Evolutionary conservation across 768 basidiomycete species (phyloP), one percentile per base, ranked within the genome.

Genomic region (Clitopilus hobsonii): DNA sequence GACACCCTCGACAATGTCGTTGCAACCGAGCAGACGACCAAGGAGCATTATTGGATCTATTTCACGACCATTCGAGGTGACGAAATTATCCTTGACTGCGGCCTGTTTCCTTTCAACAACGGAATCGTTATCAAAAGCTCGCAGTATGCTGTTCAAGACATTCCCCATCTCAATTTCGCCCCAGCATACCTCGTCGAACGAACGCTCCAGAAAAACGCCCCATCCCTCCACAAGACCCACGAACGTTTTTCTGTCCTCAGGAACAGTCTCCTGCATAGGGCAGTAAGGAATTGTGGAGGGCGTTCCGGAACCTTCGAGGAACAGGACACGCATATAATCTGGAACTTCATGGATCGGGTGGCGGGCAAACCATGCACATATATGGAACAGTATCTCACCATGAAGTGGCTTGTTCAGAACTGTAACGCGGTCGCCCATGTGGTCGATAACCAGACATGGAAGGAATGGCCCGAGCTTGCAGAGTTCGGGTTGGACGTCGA

Each of bases 41-140:
- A 73, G 24, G 72, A 78, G 18, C 78, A 79, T 56, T 78, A 78
- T 57, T 79, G 78, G 77, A 65, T 79, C 6, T 81, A 77, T 58
- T 79, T 80, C 68, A 74, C 61, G 6, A 77, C 74, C 1, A 55
- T 74, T 1, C 58, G 67, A 2, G 78, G 76, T 2, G 70, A 78
- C 50, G 70, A 75, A 23, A 55, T 78, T 24, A 63, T 64, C 16
- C 61, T 81, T 29, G 77, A 80, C 52, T 67, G 67, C 36, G 67
- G 62, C 32, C 73, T 79, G 72, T 75, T 69, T 60, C 69, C 70
- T 5, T 77, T 76, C 68, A 76, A 77, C 56, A 67, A 75, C 13
- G 56, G 60, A 26, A 27, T 56, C 10, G 51, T 62, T 45, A 59
- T 66, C 30, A 23, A 22, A 16, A 52, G 14, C 22, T 18, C 30